These are phyloP conservation scores for Benincasa hispida DNA, from an alignment of 306 rosid genomes.

Conservation along the genomic window DNA sequence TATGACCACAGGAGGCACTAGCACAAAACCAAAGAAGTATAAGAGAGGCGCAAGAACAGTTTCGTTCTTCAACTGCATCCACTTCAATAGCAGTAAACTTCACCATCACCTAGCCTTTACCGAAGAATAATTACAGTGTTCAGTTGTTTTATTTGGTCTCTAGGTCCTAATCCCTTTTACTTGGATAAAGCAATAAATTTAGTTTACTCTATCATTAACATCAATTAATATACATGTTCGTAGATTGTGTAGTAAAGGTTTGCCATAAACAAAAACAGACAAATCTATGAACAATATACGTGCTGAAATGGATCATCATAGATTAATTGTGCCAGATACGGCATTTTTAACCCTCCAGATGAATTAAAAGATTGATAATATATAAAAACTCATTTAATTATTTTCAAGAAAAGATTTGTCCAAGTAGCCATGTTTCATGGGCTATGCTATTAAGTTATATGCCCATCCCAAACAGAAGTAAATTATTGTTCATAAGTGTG, in stretches of 20 bases:
- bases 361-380: background rate
- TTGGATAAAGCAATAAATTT: background rate
- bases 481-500: background rate
- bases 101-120: background rate
- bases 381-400: background rate
- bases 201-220: background rate
- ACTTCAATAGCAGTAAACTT: background rate
- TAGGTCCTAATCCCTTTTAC: background rate
- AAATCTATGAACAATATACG: background rate
- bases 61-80: background rate
- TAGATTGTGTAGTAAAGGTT: background rate
- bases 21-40: conserved; percentile 16
- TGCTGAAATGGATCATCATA: background rate
- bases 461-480: background rate
- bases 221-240: background rate
- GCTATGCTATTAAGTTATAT: background rate
- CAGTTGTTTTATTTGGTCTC: background rate
- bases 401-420: background rate
- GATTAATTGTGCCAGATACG: background rate
- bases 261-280: background rate
- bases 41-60: background rate
- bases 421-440: background rate
- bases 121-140: background rate
- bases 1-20: conserved; percentile 90
- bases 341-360: background rate